Evolutionary conservation across 768 basidiomycete genomes (phyloP), one percentile per base, ranked within the genome.

Genomic region (Auriculariales sp.): DNA sequence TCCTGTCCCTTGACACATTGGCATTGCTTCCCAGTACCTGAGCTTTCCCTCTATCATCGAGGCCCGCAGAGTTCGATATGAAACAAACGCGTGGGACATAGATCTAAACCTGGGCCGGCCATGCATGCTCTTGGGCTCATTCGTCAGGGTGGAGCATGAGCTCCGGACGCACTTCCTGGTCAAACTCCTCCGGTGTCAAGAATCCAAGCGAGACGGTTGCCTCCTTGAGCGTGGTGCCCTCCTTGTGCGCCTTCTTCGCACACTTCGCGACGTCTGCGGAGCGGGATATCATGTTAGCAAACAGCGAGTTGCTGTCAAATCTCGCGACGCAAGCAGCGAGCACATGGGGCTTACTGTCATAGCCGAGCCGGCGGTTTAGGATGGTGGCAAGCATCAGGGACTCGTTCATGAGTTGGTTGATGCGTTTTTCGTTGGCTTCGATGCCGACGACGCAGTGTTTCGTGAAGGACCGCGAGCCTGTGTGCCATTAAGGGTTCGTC

Each of bases 231-330:
- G 95, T 98, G 46, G 82, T 87, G 25, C 95, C 95, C 67, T 99
- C 92, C 65, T 85, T 90, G 74, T 98, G 95, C n/a, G 95, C 95
- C 66, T 98, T 98, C 77, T 99, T 99, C 27, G 95, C 95, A 60
- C 87, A 90, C 68, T 88, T 92, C 46, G 95, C 95, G 46, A 98
- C 95, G 67, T 95, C 92, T 97, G 61, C 35, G 53, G 35, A 12
- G 29, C 3, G 15, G 22, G 24, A 55, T 17, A 42, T 39, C n/a
- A 30, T 46, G 14, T 33, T n/a, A n/a, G n/a, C n/a, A n/a, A 53
- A 52, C 15, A 61, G 49, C 52, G 48, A 57, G 47, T 29, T 3
- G 9, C 22, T 19, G 39, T 24, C 19, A 19, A 44, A 30, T 32
- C 47, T 31, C 3, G 25, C 33, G 24, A 22, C 17, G 7, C 12